A percentile compares a stretch with the other conserved stretches of the same genome.
phyloP scores from a whole-genome alignment of 2,329 filamentous ascomycete species.

The Penicillium decumbens region DNA sequence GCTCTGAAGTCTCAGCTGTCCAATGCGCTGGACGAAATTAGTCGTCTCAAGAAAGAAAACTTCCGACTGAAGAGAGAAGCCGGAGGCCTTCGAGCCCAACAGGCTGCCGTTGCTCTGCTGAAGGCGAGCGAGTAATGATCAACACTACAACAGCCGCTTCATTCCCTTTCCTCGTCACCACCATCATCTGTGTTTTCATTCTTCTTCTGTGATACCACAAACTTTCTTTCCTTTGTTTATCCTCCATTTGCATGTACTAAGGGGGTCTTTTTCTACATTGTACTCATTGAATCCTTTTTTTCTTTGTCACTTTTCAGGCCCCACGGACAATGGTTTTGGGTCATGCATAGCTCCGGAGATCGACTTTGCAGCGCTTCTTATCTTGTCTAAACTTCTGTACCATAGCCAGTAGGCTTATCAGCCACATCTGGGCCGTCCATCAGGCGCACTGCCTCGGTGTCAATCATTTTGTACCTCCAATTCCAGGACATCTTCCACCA shows the following conservation, averaged over 20 bases:
- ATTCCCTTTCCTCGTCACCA: conserved; percentile 4
- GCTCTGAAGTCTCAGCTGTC: conserved; percentile 68
- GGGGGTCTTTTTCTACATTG: conserved; percentile 5
- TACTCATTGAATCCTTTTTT: conserved; percentile 9
- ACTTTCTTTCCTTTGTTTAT: conserved; percentile 8
- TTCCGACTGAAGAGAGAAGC: conserved; percentile 76
- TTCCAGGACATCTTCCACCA: conserved; percentile 34
- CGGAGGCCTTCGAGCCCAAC: conserved; percentile 59
- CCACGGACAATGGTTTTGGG: conserved; percentile 18
- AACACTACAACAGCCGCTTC: not conserved
- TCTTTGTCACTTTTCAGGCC: conserved; percentile 16
- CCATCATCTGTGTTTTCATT: conserved; percentile 5
- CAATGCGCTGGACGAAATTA: conserved; percentile 71
- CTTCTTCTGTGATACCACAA: conserved; percentile 17
- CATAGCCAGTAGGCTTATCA: conserved; percentile 17
- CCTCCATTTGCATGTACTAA: not conserved
- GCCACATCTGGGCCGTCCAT: conserved; percentile 29
- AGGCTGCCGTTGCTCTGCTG: conserved; percentile 32
- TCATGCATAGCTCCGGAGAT: conserved; percentile 24
- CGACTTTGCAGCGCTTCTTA: conserved; percentile 14
- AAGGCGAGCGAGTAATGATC: conserved; percentile 29
- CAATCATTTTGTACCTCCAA: conserved; percentile 41
- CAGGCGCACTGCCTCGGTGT: conserved; percentile 28
- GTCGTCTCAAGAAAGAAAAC: conserved; percentile 78
- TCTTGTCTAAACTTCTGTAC: conserved; percentile 22